A percentile compares a stretch with the other conserved stretches of the same genome.
Evolutionary conservation across 2,329 filamentous ascomycete species (phyloP).

Genomic region (Cadophora sp.): DNA sequence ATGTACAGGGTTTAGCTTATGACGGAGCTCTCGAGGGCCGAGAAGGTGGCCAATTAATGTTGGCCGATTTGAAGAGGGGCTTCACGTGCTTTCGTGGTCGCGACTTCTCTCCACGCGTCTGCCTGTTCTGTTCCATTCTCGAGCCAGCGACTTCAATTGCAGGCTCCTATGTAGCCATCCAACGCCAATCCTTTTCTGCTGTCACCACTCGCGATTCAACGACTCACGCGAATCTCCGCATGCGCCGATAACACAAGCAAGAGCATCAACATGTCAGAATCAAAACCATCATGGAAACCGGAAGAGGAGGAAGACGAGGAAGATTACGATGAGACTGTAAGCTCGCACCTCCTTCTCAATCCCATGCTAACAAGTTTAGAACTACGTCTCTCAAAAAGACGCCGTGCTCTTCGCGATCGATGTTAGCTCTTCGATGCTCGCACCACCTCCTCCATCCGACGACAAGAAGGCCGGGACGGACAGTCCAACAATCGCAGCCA

Average conservation of each 20-base stretch:
- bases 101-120: slow-evolving; percentile 27
- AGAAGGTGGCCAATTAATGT: slow-evolving; percentile 6
- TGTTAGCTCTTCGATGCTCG: slow-evolving; percentile 86
- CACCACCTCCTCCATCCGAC: slow-evolving; percentile 64
- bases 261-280: slow-evolving; percentile 8
- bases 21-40: slow-evolving; percentile 1
- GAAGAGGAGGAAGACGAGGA: slow-evolving; percentile 75
- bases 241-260: neutral
- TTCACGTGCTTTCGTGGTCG: slow-evolving; percentile 22
- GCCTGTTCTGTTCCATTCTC: slow-evolving; percentile 19
- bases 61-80: slow-evolving; percentile 15
- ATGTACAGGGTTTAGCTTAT: slow-evolving; percentile 20
- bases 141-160: neutral
- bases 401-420: slow-evolving; percentile 98
- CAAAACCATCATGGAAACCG: slow-evolving; percentile 29
- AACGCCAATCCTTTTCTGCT: neutral
- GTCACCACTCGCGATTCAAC: neutral
- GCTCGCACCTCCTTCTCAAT: neutral
- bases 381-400: slow-evolving; percentile 93
- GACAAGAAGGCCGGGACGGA: slow-evolving; percentile 81
- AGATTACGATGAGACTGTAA: slow-evolving; percentile 68
- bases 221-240: neutral
- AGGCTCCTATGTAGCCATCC: no score
- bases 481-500: slow-evolving; percentile 79
- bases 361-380: slow-evolving; percentile 53